These are phyloP conservation scores for Phlebiopsis gigantea DNA, from an alignment of 768 basidiomycete species.

Conservation along the genomic window DNA sequence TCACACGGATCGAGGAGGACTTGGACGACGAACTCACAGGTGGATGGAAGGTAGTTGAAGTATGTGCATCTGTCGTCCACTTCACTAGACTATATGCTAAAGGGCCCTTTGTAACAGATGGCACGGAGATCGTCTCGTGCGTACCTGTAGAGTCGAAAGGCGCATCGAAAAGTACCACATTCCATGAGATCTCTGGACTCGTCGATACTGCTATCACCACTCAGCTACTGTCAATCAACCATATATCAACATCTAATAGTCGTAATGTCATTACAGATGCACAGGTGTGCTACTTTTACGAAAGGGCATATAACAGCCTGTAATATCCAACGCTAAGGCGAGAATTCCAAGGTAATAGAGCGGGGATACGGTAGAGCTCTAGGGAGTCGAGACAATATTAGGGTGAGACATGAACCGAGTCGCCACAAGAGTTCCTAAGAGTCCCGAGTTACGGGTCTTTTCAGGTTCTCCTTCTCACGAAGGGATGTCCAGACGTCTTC, in stretches of 20 bases:
- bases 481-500: slow-evolving; percentile 59
- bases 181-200: slow-evolving; percentile 3
- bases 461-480: slow-evolving; percentile 13
- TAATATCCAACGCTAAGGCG: not conserved
- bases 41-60: slow-evolving; percentile 98
- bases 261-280: slow-evolving; percentile 8
- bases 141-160: slow-evolving; percentile 32
- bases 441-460: not conserved
- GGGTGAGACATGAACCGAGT: not conserved
- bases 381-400: not conserved
- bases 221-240: slow-evolving; percentile 5
- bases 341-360: not conserved
- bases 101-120: slow-evolving; percentile 32
- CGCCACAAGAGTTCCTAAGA: not conserved
- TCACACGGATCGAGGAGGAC: slow-evolving; percentile 86
- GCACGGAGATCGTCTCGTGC: slow-evolving; percentile 45
- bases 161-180: slow-evolving; percentile 13
- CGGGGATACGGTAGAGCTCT: not conserved
- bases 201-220: slow-evolving; percentile 4
- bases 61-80: slow-evolving; percentile 32
- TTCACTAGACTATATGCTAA: not conserved
- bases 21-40: slow-evolving; percentile 90
- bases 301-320: not conserved
- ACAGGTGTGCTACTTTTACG: slow-evolving; percentile 6
- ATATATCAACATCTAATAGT: slow-evolving; percentile 8